Percentiles rank a stretch among this genome's conserved stretches.
Evolutionary conservation across 2,329 filamentous ascomycete species (phyloP).

Genomic region (Malbranchea cinnamomea): DNA sequence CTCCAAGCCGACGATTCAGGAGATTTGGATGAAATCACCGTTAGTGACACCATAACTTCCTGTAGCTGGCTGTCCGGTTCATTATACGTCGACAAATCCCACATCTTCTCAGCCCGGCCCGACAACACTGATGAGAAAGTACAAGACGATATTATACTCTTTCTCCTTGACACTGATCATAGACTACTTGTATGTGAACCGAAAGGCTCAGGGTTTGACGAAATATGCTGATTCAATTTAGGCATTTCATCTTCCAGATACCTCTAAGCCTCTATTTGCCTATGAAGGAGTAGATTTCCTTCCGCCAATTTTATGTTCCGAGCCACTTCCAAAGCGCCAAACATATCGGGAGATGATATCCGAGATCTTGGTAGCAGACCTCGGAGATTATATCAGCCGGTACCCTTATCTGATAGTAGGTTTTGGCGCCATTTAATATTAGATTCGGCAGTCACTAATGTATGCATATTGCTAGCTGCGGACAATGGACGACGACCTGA

Average conservation of each 20-base stretch:
- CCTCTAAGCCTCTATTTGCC: constrained; percentile 56
- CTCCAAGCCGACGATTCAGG: constrained; percentile 66
- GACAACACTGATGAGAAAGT: constrained; percentile 9
- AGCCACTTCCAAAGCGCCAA: constrained; percentile 54
- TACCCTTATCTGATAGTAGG: constrained; percentile 71
- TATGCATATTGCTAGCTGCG: constrained; percentile 42
- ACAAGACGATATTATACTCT: constrained; percentile 49
- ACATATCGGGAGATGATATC: constrained; percentile 57
- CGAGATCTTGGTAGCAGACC: constrained; percentile 69
- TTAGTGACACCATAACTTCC: constrained; percentile 41
- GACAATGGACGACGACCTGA: constrained; percentile 65
- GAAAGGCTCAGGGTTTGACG: too few species aligned
- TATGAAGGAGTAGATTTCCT: constrained; percentile 66
- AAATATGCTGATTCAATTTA: constrained; percentile 20
- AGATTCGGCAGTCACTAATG: neutral
- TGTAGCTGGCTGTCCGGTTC: constrained; percentile 73
- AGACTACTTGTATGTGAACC: constrained; percentile 50
- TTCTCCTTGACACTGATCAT: constrained; percentile 61
- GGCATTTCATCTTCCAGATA: constrained; percentile 62
- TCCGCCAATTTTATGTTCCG: constrained; percentile 58
- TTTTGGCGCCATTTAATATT: constrained; percentile 5
- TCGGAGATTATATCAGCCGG: constrained; percentile 58
- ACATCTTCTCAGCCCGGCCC: constrained; percentile 36
- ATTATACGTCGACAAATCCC: constrained; percentile 55
- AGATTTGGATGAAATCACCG: constrained; percentile 70